Evolutionary conservation across 2,329 filamentous ascomycete genomes (phyloP), one percentile per base, ranked within the genome.

Genomic region (Talaromyces sp.): DNA sequence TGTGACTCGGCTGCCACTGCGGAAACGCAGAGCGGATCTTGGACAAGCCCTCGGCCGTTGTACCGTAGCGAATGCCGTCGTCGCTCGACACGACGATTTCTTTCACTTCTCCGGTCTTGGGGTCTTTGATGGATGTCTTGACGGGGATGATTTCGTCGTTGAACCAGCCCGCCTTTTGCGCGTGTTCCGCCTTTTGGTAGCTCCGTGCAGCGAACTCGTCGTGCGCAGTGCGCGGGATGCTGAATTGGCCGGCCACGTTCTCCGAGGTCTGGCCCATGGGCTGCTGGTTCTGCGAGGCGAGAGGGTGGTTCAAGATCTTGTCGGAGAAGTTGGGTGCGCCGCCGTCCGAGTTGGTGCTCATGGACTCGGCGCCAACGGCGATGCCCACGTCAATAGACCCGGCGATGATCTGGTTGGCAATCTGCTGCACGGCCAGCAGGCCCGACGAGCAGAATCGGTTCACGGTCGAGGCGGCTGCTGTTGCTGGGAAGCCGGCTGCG

Each of bases 181-280:
- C 93, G 73, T 84, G 85, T 70, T 86, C 79, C 9, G 93, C 93
- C 80, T 96, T 96, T 68, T 91, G 87, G 82, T 93, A 96, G 52
- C 90, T 95, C 4, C 82, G 79, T 8, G 92, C 92, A 7, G 93
- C 93, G 75, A 96, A 97, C 28, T 84, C 85, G 74, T 97, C 93
- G 77, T 96, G 92, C 64, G 82, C 79, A 30, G 82, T 78, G 63
- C 93, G 88, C 57, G 81, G 71, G 71, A 97, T 86, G 64, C 81
- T 81, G 70, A 89, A 87, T 71, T 92, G 90, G 74, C 88, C 87
- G 59, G 93, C 93, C 87, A 97, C 96, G 70, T 92, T 81, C 79
- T 97, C 93, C n/a, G 91, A 96, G 42, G 96, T 84, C 47, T 91
- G 85, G 65, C 93, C 93, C 93, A 97, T 97, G 72, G 91, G 87